These are phyloP conservation scores for Hirsutella rhossiliensis DNA, from an alignment of 2,329 filamentous ascomycete genomes.

Conservation along the genomic window DNA sequence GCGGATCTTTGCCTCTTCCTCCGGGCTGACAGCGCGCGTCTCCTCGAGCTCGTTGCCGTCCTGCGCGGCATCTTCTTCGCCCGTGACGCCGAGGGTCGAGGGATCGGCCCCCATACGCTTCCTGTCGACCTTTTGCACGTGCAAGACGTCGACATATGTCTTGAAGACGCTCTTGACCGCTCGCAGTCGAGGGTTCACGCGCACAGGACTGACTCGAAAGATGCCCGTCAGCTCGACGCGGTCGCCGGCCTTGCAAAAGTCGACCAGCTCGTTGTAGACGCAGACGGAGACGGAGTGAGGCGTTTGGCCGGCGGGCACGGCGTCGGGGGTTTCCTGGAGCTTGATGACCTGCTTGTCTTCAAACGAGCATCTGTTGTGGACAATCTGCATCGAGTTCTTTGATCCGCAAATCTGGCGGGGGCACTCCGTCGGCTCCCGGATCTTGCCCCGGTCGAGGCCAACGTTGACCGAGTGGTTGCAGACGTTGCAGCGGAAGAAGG, in stretches of 20 bases:
- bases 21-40: slow-evolving; percentile 67
- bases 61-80: slow-evolving; percentile 52
- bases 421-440: slow-evolving; percentile 85
- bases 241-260: slow-evolving; percentile 96
- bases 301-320: slow-evolving; percentile 88
- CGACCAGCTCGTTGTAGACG: slow-evolving; percentile 92
- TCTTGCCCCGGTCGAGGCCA: slow-evolving; percentile 89
- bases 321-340: slow-evolving; percentile 92
- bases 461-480: slow-evolving; percentile 88
- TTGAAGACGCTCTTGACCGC: slow-evolving; percentile 95
- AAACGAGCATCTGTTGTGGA: slow-evolving; percentile 91
- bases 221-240: slow-evolving; percentile 92
- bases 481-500: slow-evolving; percentile 90
- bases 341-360: slow-evolving; percentile 99
- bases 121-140: slow-evolving; percentile 94
- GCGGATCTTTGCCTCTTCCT: slow-evolving; percentile 83
- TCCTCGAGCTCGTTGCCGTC: slow-evolving; percentile 72
- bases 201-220: slow-evolving; percentile 87
- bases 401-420: slow-evolving; percentile 70
- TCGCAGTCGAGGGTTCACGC: slow-evolving; percentile 85
- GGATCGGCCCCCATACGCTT: slow-evolving; percentile 85
- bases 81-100: slow-evolving; percentile 73
- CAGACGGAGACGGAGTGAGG: slow-evolving; percentile 95
- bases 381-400: slow-evolving; percentile 94
- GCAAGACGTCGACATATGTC: slow-evolving; percentile 90